Base-by-base conservation (phyloP, 768 basidiomycete species). In the Amyloporia xantha region DNA sequence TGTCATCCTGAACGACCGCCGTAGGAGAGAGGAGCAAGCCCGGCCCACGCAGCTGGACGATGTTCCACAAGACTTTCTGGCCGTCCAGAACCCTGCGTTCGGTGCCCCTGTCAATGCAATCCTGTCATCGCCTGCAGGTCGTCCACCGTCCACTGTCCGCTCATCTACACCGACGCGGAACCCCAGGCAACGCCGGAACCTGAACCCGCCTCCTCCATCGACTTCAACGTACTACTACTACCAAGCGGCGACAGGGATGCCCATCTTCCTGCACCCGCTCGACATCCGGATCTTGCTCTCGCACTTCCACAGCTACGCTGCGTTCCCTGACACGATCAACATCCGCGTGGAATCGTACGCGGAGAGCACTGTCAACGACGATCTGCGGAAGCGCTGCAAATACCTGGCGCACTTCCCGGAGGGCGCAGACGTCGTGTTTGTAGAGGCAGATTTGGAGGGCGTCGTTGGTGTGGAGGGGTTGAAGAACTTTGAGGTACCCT, bases 141-240 rank as follows among this genome's bases (percentile, higher is more conserved):
- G 37, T 13, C 39, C 50, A 9, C 11, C 50, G 12, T 40, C 50
- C 30, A 39, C 54, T 6, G 17, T 44, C 13, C 51, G 30, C 11
- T 49, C 47, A 20, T 20, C 52, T 20, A 59, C 55, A 15, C 55
- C 70, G 13, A 62, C 65, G 2, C 77, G 73, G 52, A 66, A 58
- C 41, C 77, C 76, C 27, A 76, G 77, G 49, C 81, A 81, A 46
- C 80, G 88, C 24, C 78, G 81, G 49, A 92, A 92, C 62, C 66
- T 92, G 55, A 92, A 91, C 58, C 87, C 89, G 1, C 88, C 87
- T 2, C 88, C 90, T 2, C 88, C 86, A 15, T 87, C 88, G 15
- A 86, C 88, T 13, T 86, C 90, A 9, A 86, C 91, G 7, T 99
- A 95, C 68, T 93, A 87, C 63, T 99, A 87, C 67, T 99, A 98